These are phyloP conservation scores for Litsea cubeba DNA, from an alignment of 164 flowering plant species.

Conservation along the genomic window DNA sequence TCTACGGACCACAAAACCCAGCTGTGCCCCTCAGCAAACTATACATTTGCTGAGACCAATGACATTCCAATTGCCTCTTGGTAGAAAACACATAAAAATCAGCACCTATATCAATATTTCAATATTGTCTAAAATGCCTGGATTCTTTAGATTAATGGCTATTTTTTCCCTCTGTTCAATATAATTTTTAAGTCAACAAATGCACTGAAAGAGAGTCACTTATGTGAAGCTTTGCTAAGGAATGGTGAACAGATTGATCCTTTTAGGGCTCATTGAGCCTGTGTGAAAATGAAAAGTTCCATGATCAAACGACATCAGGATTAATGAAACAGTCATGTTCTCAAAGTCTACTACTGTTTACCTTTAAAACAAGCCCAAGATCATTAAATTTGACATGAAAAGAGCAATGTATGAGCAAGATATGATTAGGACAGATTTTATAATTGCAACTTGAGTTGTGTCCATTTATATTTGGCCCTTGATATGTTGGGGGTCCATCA, in stretches of 20 bases:
- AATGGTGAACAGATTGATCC: not conserved
- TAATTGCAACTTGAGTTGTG: not conserved
- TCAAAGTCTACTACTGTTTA: no score
- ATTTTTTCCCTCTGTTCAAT: not conserved
- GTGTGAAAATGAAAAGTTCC: not conserved
- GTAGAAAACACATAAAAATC: not conserved
- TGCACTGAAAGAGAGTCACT: not conserved
- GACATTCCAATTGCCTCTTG: not conserved
- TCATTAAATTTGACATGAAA: not conserved
- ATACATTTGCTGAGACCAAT: not conserved
- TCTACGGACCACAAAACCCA: not conserved
- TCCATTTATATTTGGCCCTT: not conserved
- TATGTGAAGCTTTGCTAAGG: not conserved
- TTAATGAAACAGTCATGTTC: no score
- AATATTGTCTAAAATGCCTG: not conserved
- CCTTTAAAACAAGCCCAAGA: no score
- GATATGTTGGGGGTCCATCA: not conserved
- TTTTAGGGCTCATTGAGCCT: not conserved
- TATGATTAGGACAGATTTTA: not conserved
- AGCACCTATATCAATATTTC: not conserved
- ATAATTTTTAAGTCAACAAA: not conserved
- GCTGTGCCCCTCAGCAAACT: not conserved
- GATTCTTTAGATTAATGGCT: not conserved
- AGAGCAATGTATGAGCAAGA: not conserved
- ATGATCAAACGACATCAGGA: not conserved